Conservation (phyloP, 2,329 filamentous ascomycete genomes). For the Neonectria hederae region DNA sequence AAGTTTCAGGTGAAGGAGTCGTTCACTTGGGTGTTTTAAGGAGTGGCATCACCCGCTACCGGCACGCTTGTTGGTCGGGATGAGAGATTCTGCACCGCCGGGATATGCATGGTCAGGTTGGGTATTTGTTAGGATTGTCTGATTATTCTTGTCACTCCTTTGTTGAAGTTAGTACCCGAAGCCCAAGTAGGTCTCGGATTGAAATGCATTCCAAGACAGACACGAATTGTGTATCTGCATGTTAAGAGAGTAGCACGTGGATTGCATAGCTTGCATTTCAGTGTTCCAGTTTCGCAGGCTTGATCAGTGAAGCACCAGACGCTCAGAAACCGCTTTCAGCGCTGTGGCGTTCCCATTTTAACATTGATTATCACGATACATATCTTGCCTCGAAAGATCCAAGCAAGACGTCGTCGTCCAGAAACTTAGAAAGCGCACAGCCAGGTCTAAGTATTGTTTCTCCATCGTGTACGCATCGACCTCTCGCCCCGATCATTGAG, state of each 20-base stretch:
- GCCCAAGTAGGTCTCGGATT: background rate
- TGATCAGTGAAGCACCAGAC: background rate
- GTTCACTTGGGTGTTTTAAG: slow-evolving; percentile 72
- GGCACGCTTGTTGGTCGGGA: background rate
- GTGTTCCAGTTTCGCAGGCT: background rate
- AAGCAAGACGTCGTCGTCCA: background rate
- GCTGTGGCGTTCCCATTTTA: background rate
- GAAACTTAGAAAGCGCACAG: slow-evolving; percentile 1
- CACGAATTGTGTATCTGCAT: background rate
- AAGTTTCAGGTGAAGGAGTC: slow-evolving; percentile 70
- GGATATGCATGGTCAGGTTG: background rate
- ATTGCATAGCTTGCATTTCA: background rate
- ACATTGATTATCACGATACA: slow-evolving; percentile 12
- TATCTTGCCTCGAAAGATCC: slow-evolving; percentile 2
- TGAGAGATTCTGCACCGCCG: background rate
- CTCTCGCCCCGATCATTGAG: background rate
- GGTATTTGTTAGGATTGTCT: background rate
- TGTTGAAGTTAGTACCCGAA: background rate
- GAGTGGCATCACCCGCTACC: background rate
- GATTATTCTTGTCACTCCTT: slow-evolving; percentile 4
- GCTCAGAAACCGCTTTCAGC: background rate
- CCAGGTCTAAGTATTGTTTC: background rate
- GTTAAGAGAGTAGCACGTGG: background rate
- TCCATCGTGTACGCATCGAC: background rate
- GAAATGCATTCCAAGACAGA: background rate